Evolutionary conservation across 495 filamentous ascomycete species (phyloP).

Genomic region (Hyaloscypha hepaticicola): DNA sequence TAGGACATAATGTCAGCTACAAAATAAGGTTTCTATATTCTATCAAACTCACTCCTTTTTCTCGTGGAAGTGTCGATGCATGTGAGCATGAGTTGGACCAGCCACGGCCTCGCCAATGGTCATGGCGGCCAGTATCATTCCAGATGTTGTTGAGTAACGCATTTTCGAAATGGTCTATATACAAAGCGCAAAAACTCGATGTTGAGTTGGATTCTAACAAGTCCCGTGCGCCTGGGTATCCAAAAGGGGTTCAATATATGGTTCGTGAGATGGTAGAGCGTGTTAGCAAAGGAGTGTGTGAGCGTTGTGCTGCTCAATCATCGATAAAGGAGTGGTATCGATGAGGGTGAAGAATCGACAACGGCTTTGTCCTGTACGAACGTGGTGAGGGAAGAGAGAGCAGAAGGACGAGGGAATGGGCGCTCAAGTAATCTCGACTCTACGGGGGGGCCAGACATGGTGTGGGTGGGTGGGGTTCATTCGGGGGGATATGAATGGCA

Average conservation of each 20-base stretch:
- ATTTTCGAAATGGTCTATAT: slow-evolving; percentile 20
- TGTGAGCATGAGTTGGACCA: slow-evolving; percentile 29
- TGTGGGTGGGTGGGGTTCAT: slow-evolving; percentile 5
- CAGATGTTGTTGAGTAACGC: slow-evolving; percentile 28
- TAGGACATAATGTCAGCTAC: slow-evolving; percentile 9
- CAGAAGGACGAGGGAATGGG: slow-evolving; percentile 16
- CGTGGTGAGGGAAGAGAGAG: slow-evolving; percentile 5
- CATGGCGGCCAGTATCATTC: slow-evolving; percentile 30
- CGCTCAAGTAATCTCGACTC: slow-evolving; percentile 17
- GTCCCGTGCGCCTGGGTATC: not conserved
- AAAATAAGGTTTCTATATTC: not conserved
- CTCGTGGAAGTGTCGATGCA: slow-evolving; percentile 24
- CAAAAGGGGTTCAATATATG: slow-evolving; percentile 4
- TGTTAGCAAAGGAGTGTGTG: slow-evolving; percentile 28
- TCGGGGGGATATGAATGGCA: slow-evolving; percentile 8
- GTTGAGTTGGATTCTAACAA: not conserved
- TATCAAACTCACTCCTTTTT: slow-evolving; percentile 30
- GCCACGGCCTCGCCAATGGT: slow-evolving; percentile 29
- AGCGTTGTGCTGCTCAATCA: slow-evolving; percentile 29
- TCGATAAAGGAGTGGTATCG: slow-evolving; percentile 25
- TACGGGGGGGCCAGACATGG: slow-evolving; percentile 3
- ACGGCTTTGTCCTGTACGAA: slow-evolving; percentile 8
- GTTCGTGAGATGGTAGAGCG: slow-evolving; percentile 19
- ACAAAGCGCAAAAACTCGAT: not conserved
- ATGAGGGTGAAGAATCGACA: slow-evolving; percentile 21